Base-by-base conservation (phyloP, 176 grass and related monocot genomes). In the Thinopyrum elongatum region DNA sequence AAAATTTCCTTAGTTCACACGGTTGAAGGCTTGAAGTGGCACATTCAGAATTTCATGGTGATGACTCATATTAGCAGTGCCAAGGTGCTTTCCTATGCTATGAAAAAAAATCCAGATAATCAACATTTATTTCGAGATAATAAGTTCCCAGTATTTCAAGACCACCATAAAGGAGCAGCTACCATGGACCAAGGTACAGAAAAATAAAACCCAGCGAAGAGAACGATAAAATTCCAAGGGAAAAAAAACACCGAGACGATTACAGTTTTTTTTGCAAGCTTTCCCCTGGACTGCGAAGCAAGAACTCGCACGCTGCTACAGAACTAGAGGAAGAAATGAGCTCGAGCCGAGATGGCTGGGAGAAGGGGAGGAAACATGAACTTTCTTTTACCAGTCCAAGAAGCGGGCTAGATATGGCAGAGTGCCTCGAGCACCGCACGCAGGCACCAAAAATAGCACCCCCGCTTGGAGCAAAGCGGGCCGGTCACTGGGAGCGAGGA, bases 401-500 rank as follows among this genome's bases (percentile, higher is more conserved):
- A 62, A 67, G 21, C 63, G n/a, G 41, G 63, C 7, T n/a, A 19
- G 13, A 31, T 21, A 33, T 14, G 65, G 80, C 21, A 55, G 42
- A 38, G 27, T 10, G 47, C 80, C 80, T 82, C 35, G 44, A 64
- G 61, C 59, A 81, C 13, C 80, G 66, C 66, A 26, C 31, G 6
- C 15, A 22, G 33, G 26, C 60, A 9, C 77, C 42, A 85, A 85
- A 85, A 85, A 73, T 89, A 82, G 79, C 79, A 89, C 10, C 84
- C 38, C 29, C 51, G 23, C 79, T 39, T 57, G 88, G 72, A 72
- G 79, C 57, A 78, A 86, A 85, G 49, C 11, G 78, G 79, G 17
- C 35, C 28, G 72, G 51, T n/a, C 8, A 67, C 42, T 66, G 79
- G 42, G 30, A 78, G 79, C 73, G 64, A 86, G 14, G 71, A 72